Evolutionary conservation across 2,329 filamentous ascomycete species (phyloP).

Genomic region (Colletotrichum spaethianum): DNA sequence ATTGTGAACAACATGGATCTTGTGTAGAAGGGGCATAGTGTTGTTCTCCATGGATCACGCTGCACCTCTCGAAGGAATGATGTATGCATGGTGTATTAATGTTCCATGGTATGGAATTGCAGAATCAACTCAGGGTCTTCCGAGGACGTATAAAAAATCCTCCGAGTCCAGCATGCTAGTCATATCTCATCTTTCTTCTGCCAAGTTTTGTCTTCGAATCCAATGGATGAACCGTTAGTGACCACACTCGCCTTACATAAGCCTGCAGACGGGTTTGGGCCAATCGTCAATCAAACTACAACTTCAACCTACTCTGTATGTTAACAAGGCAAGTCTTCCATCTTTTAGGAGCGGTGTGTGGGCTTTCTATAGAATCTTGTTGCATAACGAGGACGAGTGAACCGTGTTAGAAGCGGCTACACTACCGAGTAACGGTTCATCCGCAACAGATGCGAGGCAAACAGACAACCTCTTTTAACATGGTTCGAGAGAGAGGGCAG

Average conservation of each 20-base stretch:
- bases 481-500: not conserved
- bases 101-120: not conserved
- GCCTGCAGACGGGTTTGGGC: not conserved
- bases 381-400: not conserved
- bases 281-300: slow-evolving; percentile 1
- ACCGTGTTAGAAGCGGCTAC: not conserved
- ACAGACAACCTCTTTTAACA: not conserved
- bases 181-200: not conserved
- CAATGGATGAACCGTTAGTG: not conserved
- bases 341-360: not conserved
- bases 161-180: not conserved
- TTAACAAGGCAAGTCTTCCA: not conserved
- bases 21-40: not conserved
- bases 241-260: slow-evolving; percentile 3
- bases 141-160: too few species aligned
- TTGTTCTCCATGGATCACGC: not conserved
- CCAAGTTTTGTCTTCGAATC: not conserved
- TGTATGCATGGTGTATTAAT: too few species aligned
- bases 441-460: not conserved
- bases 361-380: not conserved
- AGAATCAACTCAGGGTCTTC: too few species aligned
- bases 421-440: not conserved
- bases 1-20: not conserved
- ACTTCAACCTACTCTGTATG: slow-evolving; percentile 1
- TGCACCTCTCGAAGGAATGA: not conserved